Conservation (phyloP, 768 basidiomycete genomes). For the Pleurotus pulmonarius region DNA sequence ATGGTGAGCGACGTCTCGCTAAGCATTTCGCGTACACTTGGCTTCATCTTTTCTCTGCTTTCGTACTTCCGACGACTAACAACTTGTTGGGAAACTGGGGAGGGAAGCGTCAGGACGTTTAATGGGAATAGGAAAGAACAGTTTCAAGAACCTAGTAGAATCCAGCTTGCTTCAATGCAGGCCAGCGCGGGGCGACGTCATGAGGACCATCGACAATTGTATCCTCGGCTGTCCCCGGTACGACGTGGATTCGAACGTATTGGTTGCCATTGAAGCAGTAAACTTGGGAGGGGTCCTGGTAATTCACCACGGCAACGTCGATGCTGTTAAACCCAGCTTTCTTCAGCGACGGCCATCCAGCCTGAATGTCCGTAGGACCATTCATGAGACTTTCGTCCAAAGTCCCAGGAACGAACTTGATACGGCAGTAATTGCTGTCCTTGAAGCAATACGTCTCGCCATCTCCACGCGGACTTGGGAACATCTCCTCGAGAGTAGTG, state of each 20-base stretch:
- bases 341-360: background rate
- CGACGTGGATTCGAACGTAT: conserved; percentile 1
- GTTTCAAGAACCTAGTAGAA: background rate
- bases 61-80: too few species aligned
- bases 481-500: background rate
- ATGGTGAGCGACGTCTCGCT: too few species aligned
- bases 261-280: conserved; percentile 3
- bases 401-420: background rate
- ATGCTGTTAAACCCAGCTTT: background rate
- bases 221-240: background rate
- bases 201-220: background rate
- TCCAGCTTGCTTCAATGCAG: background rate
- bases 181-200: background rate
- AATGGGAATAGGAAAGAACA: background rate
- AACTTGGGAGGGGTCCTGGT: background rate
- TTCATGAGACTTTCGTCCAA: background rate
- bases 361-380: background rate
- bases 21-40: too few species aligned
- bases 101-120: too few species aligned
- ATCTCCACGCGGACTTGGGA: background rate
- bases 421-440: background rate
- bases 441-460: conserved; percentile 3
- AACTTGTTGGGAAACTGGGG: too few species aligned
- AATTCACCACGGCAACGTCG: background rate
- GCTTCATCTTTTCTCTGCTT: too few species aligned